Conservation (phyloP, 768 basidiomycete species). For the Sarcodon aspratus region DNA sequence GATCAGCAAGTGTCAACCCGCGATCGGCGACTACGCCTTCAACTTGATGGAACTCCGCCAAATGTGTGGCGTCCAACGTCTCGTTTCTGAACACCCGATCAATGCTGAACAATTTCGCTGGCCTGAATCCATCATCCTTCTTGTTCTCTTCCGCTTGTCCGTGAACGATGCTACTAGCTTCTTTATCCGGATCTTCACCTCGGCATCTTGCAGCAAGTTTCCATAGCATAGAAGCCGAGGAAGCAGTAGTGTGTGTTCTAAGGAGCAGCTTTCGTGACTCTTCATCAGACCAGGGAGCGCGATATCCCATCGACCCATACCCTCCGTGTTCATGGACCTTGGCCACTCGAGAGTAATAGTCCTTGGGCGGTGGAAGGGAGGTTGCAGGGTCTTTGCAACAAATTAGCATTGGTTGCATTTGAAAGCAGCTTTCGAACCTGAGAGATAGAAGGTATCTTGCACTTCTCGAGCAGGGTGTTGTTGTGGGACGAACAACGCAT, state of each 20-base stretch:
- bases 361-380: conserved; percentile 63
- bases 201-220: conserved; percentile 80
- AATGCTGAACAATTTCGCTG: conserved; percentile 93
- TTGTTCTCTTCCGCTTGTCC: conserved; percentile 28
- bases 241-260: conserved; percentile 94
- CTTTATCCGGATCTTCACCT: conserved; percentile 38
- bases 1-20: conserved; percentile 82
- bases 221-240: conserved; percentile 89
- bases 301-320: conserved; percentile 91
- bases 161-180: conserved; percentile 7
- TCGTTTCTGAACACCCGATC: conserved; percentile 99
- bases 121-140: conserved; percentile 66
- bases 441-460: conserved; percentile 98
- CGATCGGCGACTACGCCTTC: conserved; percentile 98
- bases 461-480: conserved; percentile 97
- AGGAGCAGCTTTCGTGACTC: conserved; percentile 89
- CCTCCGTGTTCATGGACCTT: conserved; percentile 79
- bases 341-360: conserved; percentile 81
- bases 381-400: conserved; percentile 54
- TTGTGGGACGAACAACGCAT: conserved; percentile 95
- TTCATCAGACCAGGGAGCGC: conserved; percentile 88
- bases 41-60: conserved; percentile 99
- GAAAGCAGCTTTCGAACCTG: conserved; percentile 39
- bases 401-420: neutral
- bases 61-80: conserved; percentile 94